Evolutionary conservation across 345 rosid genomes (phyloP), one percentile per base, ranked within the genome.

Genomic region (Rhodamnia rubescens): DNA sequence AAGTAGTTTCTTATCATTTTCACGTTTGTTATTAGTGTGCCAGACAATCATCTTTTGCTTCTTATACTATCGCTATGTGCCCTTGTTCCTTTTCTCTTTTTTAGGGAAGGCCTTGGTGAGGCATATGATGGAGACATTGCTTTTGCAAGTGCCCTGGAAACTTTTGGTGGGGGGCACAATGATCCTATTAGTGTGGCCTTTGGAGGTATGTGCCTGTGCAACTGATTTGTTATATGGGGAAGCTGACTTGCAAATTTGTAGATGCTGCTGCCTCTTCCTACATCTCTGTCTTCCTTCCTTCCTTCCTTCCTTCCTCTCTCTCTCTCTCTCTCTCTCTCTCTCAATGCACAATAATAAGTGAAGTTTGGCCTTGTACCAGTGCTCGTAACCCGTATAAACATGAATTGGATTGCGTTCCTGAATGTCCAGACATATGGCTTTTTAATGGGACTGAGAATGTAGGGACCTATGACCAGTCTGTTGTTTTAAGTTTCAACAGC

Each of bases 151-250:
- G 36, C 83, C 47, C 36, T 82, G 61, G 84, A 82, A 82, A 54
- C 94, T 80, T 98, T 98, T 92, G 99, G 99, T 75, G 99, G 99
- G 89, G 99, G 98, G 82, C 99, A 98, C 87, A 98, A 96, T 86
- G 99, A 98, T 91, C 99, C 99, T 29, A 95, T 98, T 55, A 95
- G 99, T 92, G 92, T 96, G 86, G 98, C 99, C 86, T 98, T 98
- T 90, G 99, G 99, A 90, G 99, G 99, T 96, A 91, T 85, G 89
- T 75, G 26, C 21, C 78, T 2, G 26, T 11, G 44, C 32, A 54
- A 75, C 53, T 82, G 29, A 59, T 74, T 85, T 83, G 64, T 10
- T 78, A 74, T 83, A 32, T 50, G 27, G 24, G 20, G 85, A 84
- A 40, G 20, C 49, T 40, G 78, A n/a, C 20, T 42, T 24, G 47